phyloP scores from a whole-genome alignment of 371 early-diverging fungal genomes.

The Phascolomyces articulosus region DNA sequence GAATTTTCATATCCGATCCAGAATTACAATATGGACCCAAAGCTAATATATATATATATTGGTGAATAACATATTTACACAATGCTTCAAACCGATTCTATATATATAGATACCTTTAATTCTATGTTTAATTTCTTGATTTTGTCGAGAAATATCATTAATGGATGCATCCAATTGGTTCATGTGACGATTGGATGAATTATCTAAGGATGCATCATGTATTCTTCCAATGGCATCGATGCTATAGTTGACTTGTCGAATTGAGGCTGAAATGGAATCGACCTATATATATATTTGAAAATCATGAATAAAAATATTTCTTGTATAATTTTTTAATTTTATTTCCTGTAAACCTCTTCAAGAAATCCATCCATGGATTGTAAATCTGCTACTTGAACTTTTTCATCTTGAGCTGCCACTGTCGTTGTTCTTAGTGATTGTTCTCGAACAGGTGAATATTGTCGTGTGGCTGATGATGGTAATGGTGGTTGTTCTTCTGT shows the following conservation, averaged over 20 bases:
- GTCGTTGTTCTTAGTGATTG: not conserved
- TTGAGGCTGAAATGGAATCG: not conserved
- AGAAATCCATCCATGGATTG: constrained; percentile 9
- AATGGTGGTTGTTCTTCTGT: not conserved
- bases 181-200: not conserved
- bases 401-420: not conserved
- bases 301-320: too few relatives aligned
- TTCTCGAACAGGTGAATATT: not conserved
- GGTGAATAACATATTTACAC: too few relatives aligned
- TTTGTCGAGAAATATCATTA: constrained; percentile 3
- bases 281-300: not conserved
- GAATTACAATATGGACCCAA: not conserved
- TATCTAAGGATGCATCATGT: not conserved
- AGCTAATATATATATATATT: too few relatives aligned
- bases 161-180: not conserved
- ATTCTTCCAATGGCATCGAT: not conserved
- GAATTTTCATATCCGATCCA: constrained; percentile 16
- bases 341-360: too few relatives aligned
- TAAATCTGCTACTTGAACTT: constrained; percentile 5
- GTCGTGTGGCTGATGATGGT: not conserved
- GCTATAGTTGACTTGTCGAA: not conserved
- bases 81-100: too few relatives aligned
- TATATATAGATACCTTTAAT: constrained; percentile 6
- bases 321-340: too few relatives aligned
- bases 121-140: constrained; percentile 5